These are phyloP conservation scores for Geotrichum histeridarum DNA, from an alignment of 1,139 yeast species.

Conservation along the genomic window DNA sequence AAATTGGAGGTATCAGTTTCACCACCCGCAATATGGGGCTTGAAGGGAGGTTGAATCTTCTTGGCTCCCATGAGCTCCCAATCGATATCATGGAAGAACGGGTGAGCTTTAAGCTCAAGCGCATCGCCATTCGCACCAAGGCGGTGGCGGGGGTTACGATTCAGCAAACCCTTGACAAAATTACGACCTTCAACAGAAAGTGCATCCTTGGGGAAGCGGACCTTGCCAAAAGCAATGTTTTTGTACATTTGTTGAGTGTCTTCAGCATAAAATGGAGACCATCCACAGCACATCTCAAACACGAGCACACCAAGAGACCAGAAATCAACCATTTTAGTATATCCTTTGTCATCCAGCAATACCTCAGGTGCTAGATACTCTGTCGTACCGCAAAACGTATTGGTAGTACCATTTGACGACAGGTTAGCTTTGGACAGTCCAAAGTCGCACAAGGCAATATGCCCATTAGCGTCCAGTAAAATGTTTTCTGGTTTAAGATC, in stretches of 20 bases:
- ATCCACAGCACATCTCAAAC: conserved; percentile 97
- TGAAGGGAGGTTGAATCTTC: conserved; percentile 94
- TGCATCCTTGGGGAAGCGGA: conserved; percentile 92
- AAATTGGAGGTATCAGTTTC: conserved; percentile 94
- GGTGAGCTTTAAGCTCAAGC: conserved; percentile 81
- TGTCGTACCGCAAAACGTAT: conserved; percentile 96
- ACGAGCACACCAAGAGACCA: conserved; percentile 94
- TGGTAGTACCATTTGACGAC: conserved; percentile 83
- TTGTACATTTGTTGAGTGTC: conserved; percentile 98
- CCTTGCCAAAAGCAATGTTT: conserved; percentile 96
- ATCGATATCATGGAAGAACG: conserved; percentile 84
- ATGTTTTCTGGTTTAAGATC: conserved; percentile 95
- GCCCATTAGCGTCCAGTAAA: conserved; percentile 90
- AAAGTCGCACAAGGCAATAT: conserved; percentile 92
- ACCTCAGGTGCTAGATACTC: conserved; percentile 96
- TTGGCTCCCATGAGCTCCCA: conserved; percentile 76
- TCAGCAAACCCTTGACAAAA: conserved; percentile 87
- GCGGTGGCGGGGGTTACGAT: conserved; percentile 92
- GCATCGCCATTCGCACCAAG: conserved; percentile 90
- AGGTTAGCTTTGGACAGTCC: conserved; percentile 92
- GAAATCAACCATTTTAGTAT: conserved; percentile 93
- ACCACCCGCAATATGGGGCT: conserved; percentile 74
- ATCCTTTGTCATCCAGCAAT: conserved; percentile 86
- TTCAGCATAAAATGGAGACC: conserved; percentile 99
- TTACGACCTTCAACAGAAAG: conserved; percentile 87